Conservation (phyloP, 1,284 basidiomycete species). For the Chalciporus sp. region DNA sequence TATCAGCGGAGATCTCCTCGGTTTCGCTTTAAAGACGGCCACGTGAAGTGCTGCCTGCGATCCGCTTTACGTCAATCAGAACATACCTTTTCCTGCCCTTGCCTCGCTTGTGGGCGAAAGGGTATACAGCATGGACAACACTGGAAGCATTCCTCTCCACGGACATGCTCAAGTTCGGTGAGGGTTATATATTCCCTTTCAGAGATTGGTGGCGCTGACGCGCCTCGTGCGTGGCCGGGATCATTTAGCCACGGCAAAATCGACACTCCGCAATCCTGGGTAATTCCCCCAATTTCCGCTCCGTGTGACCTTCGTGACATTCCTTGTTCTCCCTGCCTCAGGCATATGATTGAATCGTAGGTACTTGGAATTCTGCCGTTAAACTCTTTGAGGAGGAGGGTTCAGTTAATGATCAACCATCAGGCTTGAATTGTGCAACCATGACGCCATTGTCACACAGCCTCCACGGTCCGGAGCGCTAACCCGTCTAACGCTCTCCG, state of each 20-base stretch:
- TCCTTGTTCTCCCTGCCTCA: slow-evolving; percentile 8
- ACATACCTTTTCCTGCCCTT: slow-evolving; percentile 36
- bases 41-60: slow-evolving; percentile 25
- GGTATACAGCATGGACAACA: slow-evolving; percentile 17
- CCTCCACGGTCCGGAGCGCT: slow-evolving; percentile 32
- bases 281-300: slow-evolving; percentile 33
- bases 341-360: slow-evolving; percentile 12
- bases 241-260: slow-evolving; percentile 15
- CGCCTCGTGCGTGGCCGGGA: slow-evolving; percentile 10
- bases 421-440: slow-evolving; percentile 14
- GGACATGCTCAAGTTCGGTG: slow-evolving; percentile 26
- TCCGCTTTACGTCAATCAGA: slow-evolving; percentile 32
- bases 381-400: slow-evolving; percentile 35
- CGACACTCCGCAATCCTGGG: slow-evolving; percentile 19
- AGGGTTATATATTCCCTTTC: slow-evolving; percentile 12
- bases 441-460: slow-evolving; percentile 32
- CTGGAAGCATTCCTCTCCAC: slow-evolving; percentile 27
- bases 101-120: slow-evolving; percentile 36
- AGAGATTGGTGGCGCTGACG: slow-evolving; percentile 17
- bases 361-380: slow-evolving; percentile 25
- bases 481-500: slow-evolving; percentile 27
- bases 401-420: slow-evolving; percentile 33
- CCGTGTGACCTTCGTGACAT: slow-evolving; percentile 1
- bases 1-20: slow-evolving; percentile 33
- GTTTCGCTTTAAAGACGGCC: slow-evolving; percentile 21